phyloP scores from a whole-genome alignment of 2,329 filamentous ascomycete genomes.

The Fusarium torulosum region DNA sequence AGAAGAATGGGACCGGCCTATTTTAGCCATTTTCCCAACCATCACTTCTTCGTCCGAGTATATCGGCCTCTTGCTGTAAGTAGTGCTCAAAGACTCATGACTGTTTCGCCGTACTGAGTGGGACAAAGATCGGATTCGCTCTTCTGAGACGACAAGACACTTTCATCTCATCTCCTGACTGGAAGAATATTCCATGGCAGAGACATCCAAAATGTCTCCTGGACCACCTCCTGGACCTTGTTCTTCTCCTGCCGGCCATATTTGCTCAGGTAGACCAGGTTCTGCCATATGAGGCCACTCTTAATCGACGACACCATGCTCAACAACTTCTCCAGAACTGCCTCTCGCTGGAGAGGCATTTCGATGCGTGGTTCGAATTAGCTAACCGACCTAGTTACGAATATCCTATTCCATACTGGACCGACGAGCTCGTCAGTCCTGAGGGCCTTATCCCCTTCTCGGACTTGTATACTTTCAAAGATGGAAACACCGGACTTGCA shows the following conservation, averaged over 20 bases:
- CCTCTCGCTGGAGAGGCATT: conserved; percentile 61
- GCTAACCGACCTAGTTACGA: conserved; percentile 48
- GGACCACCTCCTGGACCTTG: conserved; percentile 66
- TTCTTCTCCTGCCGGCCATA: conserved; percentile 62
- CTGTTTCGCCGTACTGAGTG: conserved; percentile 32
- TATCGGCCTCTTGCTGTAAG: conserved; percentile 67
- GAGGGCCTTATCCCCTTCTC: conserved; percentile 58
- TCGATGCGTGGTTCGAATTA: conserved; percentile 62
- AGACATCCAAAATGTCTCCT: conserved; percentile 63
- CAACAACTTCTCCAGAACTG: conserved; percentile 64
- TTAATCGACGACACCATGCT: conserved; percentile 58
- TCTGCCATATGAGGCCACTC: conserved; percentile 54
- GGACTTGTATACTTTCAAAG: conserved; percentile 60
- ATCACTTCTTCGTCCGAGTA: conserved; percentile 69
- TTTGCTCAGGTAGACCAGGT: conserved; percentile 61
- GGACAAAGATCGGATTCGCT: conserved; percentile 59
- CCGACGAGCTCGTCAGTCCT: conserved; percentile 49
- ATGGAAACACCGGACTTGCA: conserved; percentile 59
- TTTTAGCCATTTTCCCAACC: conserved; percentile 65
- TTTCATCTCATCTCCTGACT: conserved; percentile 65
- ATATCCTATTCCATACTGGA: conserved; percentile 57
- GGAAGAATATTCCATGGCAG: conserved; percentile 66
- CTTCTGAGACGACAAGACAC: conserved; percentile 63
- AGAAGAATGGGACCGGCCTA: conserved; percentile 59
- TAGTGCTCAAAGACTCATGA: conserved; percentile 17